Evolutionary conservation across 345 rosid species (phyloP), one percentile per base, ranked within the genome.

Genomic region (Sonneratia caseolaris): DNA sequence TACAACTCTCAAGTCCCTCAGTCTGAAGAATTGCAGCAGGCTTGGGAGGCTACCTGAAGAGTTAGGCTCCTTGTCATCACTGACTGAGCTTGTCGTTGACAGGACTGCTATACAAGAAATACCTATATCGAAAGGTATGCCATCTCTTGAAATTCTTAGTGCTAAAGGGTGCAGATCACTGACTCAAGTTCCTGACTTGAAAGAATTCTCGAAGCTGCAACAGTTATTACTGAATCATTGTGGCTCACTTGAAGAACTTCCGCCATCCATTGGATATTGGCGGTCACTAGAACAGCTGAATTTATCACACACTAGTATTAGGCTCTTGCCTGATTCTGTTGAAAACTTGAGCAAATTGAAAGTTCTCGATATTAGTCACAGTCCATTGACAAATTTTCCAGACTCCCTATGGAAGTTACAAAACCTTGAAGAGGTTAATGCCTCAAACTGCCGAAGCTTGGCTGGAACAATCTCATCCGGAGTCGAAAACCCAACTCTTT

Each of bases 321-420:
- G 1, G 22, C 11, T 40, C 21, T 40, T 62, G 8, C 57, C 68
- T 3, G 38, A 38, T 37, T 62, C 32, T 10, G 2, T 32, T 62
- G 56, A 32, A 5, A 22, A 71, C 7, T 12, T 18, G n/a, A 0
- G 38, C 21, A 71, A 71, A 36, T 47, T 71, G 53, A 24, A 21
- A 40, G 68, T 71, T 16, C 68, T 71, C 13, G 69, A 66, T 66
- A 14, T 66, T 15, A 66, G 69, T n/a, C 48, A 37, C 27, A 66
- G 45, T 66, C 3, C 24, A n/a, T 2, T 66, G n/a, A 66, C 5
- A 1, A 0, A 11, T 6, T 16, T 66, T 27, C 69, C 69, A 14
- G 19, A 18, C 13, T 37, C 69, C 37, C 47, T 37, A 22, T 0
- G 11, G 45, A n/a, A 66, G 69, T 36, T 21, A 18, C 47, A 66